Evolutionary conservation across 2,329 filamentous ascomycete species (phyloP).

Genomic region (Xylaria sp.): DNA sequence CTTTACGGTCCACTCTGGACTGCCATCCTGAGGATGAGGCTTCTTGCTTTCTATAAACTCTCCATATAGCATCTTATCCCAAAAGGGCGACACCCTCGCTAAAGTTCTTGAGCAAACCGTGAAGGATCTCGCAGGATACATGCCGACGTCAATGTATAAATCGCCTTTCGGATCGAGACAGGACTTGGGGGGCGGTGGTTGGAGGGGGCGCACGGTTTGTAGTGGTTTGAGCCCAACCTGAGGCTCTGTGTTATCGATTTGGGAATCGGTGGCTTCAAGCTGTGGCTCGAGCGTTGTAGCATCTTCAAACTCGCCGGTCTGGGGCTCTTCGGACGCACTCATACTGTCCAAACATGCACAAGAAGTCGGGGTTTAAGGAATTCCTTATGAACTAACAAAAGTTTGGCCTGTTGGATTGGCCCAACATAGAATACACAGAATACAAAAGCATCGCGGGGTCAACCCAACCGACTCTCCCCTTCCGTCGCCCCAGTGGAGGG

Average conservation of each 20-base stretch:
- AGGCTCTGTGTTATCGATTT: slow-evolving; percentile 2
- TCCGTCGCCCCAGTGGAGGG: slow-evolving; percentile 1
- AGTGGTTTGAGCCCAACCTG: slow-evolving; percentile 3
- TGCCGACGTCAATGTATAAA: slow-evolving; percentile 20
- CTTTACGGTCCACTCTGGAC: slow-evolving; percentile 15
- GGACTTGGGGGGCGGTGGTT: background rate
- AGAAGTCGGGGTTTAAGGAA: background rate
- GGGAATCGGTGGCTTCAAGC: background rate
- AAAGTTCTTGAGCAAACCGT: slow-evolving; percentile 27
- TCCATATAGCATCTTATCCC: slow-evolving; percentile 25
- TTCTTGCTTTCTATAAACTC: slow-evolving; percentile 24
- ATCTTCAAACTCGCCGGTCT: background rate
- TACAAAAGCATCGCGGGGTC: slow-evolving; percentile 10
- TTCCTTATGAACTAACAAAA: slow-evolving; percentile 5
- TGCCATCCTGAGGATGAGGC: background rate
- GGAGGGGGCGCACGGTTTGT: background rate
- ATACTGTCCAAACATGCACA: background rate
- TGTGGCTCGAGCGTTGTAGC: background rate
- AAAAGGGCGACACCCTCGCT: slow-evolving; percentile 20
- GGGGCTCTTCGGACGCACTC: background rate
- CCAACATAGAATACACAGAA: slow-evolving; percentile 1
- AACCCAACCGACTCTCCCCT: slow-evolving; percentile 7
- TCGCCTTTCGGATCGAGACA: slow-evolving; percentile 23
- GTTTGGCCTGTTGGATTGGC: slow-evolving; percentile 1
- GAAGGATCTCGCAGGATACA: slow-evolving; percentile 6